Evolutionary conservation across 148 eudicot genomes (phyloP).

Genomic region (Chenopodium formosanum): DNA sequence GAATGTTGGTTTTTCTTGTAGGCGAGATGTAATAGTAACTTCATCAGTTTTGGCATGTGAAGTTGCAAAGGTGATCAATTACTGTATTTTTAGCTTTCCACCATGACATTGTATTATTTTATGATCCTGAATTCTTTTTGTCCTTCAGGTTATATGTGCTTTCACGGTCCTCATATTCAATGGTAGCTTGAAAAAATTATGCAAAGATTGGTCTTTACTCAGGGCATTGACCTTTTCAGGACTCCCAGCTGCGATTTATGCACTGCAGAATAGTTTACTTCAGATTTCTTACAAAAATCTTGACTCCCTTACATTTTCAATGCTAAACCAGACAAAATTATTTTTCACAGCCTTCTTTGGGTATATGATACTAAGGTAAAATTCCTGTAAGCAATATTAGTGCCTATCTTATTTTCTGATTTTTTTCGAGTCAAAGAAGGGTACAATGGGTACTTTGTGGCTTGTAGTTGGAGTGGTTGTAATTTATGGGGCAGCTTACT

Average conservation of each 20-base stretch:
- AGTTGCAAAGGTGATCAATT: conserved; percentile 59
- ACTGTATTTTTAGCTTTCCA: not conserved
- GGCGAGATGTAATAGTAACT: conserved; percentile 89
- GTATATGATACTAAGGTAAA: conserved; percentile 76
- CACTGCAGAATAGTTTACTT: conserved; percentile 87
- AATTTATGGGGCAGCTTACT: not conserved
- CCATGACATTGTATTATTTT: conserved; percentile 1
- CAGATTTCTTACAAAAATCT: conserved; percentile 96
- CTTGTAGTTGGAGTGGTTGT: not conserved
- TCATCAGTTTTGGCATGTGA: conserved; percentile 88
- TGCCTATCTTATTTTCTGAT: not conserved
- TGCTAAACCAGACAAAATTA: conserved; percentile 93
- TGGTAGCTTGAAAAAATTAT: conserved; percentile 64
- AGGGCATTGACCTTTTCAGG: conserved; percentile 86
- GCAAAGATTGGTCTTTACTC: conserved; percentile 80
- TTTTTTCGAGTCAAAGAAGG: not conserved
- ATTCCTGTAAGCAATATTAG: not conserved
- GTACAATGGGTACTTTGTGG: not conserved
- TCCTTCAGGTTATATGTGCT: conserved; percentile 69
- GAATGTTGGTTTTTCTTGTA: conserved; percentile 34
- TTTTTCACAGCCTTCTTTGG: conserved; percentile 89
- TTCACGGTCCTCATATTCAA: conserved; percentile 61
- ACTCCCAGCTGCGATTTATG: conserved; percentile 95
- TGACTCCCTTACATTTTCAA: conserved; percentile 92
- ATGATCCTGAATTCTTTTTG: not conserved